Evolutionary conservation across 208 protist genomes (phyloP), one percentile per base, ranked within the genome.

Genomic region (Crithidia sp.): DNA sequence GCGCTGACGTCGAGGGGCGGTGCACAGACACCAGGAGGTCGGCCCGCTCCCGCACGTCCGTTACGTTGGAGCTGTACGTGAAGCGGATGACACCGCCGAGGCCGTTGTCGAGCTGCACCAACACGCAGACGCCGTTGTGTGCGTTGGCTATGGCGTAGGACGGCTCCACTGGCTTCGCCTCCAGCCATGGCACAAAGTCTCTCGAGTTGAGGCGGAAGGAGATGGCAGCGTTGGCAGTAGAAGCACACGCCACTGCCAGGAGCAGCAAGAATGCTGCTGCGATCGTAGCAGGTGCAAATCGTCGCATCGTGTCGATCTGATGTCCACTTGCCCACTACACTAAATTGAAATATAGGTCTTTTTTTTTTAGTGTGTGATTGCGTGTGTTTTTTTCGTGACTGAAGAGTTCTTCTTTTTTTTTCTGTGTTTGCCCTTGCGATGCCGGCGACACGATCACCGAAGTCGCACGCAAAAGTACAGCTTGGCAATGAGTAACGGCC

Each of bases 31-130:
- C 57, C 0, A 88, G 28, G 39, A 88, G 49, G 5, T 75, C 58
- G 2, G 64, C 64, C 40, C 80, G 79, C 40, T 74, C 54, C 9
- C 58, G 41, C 4, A 65, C 44, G 43, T 77, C 56, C 36, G 70
- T 79, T 4, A 87, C 39, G 70, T 83, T 88, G n/a, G 71, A 78
- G 45, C 19, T 44, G 65, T 85, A 83, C 12, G 64, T 69, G 55
- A 88, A 88, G 67, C 71, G 74, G 12, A 85, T 69, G 14, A 74
- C 65, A 5, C 71, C 83, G 37, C 61, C 76, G 7, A 74, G 55
- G 4, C 71, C 83, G 39, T 61, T 72, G 40, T 67, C 58, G 36
- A 76, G 57, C 8, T 45, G 41, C 47, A 77, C 36, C 10, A 77
- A 28, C 37, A 77, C 41, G 45, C 76, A 81, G 13, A 56, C 47